These are phyloP conservation scores for Aspergillus brunneoviolaceus DNA, from an alignment of 2,329 filamentous ascomycete species.

Conservation along the genomic window DNA sequence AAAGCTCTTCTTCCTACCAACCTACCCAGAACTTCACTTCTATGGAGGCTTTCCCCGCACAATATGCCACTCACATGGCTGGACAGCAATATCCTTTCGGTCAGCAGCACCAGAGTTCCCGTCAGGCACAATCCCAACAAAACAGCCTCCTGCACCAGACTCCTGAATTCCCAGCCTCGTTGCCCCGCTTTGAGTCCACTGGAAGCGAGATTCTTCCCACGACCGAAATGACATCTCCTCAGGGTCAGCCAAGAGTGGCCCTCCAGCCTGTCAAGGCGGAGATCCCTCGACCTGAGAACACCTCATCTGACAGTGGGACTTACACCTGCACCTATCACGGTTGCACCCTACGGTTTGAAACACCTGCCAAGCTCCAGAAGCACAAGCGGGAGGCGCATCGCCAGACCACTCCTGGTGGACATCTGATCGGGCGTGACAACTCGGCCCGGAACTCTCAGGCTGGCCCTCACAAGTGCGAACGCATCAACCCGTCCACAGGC, in stretches of 20 bases:
- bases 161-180: slow-evolving; percentile 59
- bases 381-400: slow-evolving; percentile 94
- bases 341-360: slow-evolving; percentile 84
- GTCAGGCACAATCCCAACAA: slow-evolving; percentile 27
- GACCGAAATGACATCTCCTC: slow-evolving; percentile 37
- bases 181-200: slow-evolving; percentile 63
- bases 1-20: slow-evolving; percentile 38
- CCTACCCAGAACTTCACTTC: slow-evolving; percentile 37
- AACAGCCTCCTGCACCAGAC: slow-evolving; percentile 44
- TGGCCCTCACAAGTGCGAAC: slow-evolving; percentile 87
- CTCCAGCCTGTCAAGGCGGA: slow-evolving; percentile 36
- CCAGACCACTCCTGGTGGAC: slow-evolving; percentile 60
- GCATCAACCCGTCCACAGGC: slow-evolving; percentile 90
- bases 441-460: slow-evolving; percentile 77
- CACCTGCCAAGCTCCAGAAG: slow-evolving; percentile 81
- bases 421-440: slow-evolving; percentile 40
- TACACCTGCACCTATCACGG: slow-evolving; percentile 97
- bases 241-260: slow-evolving; percentile 30
- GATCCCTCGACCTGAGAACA: slow-evolving; percentile 59
- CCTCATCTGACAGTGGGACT: slow-evolving; percentile 75
- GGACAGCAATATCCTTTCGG: slow-evolving; percentile 53
- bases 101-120: slow-evolving; percentile 27
- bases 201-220: slow-evolving; percentile 49
- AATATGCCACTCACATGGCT: slow-evolving; percentile 44
- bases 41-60: slow-evolving; percentile 43